Evolutionary conservation across 108 stramenopile species (phyloP), one percentile per base, ranked within the genome.

Genomic region (Nitzschia putrida): DNA sequence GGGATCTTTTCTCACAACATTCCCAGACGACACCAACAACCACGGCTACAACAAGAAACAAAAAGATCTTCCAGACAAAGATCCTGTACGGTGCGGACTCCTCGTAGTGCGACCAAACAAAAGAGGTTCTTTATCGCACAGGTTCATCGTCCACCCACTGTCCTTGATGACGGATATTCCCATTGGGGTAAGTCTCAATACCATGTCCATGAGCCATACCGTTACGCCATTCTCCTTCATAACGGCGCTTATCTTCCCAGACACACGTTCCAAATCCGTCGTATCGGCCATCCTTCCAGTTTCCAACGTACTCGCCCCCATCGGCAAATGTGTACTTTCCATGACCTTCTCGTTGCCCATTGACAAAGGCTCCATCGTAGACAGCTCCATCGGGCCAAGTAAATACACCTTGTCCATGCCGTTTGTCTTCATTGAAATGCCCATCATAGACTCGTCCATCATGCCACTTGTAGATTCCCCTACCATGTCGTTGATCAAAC

Each of bases 381-480:
- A 78, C 49, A 6, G 81, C 88, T n/a, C 87, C 88, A 53, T 88
- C 80, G 18, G 83, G 80, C 79, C 81, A 85, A 12, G 72, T 78
- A 69, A 87, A 85, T 39, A 67, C 74, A 2, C 94, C 94, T 52
- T 84, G 79, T 13, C 94, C 94, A 52, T 88, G 86, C 2, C 83
- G 85, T 61, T 82, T 84, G 68, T 87, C 88, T 61, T 87, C 85
- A 18, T 57, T 49, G 45, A 86, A 91, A 25, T 80, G 68, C n/a
- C 93, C 93, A 34, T 85, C 81, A 61, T 86, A 95, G 21, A 79
- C 73, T 24, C 88, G 74, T 24, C 93, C 93, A 63, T 90, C 83
- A 21, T 67, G 57, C 77, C 84, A 87, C 7, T 59, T 61, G 51
- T 86, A 84, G 11, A 67, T 68, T 16, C 93, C 93, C 7, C 50